Base-by-base conservation (phyloP, 2,329 filamentous ascomycete genomes). In the Hypoxylon sp. region DNA sequence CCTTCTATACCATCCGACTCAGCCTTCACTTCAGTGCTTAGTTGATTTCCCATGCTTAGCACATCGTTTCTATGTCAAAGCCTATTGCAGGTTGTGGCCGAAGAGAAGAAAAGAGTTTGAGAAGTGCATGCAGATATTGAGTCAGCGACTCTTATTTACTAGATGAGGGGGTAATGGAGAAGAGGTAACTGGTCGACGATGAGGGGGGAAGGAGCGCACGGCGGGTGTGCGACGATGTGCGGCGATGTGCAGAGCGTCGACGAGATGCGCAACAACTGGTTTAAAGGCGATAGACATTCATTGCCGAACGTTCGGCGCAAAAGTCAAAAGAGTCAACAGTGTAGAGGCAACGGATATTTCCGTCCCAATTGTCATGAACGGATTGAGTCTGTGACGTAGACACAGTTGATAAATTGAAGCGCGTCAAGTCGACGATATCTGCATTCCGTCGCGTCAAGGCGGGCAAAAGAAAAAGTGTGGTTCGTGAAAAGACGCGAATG, bases 31-130 rank as follows among this genome's bases (percentile, higher is more conserved):
- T 54, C 34, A n/a, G n/a, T 61, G 30, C 61, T 67, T 45, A 16
- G 48, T 45, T 51, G 29, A 47, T 67, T 61, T 29, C 65, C 65
- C 65, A 67, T 67, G 43, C 37, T 61, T 37, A 52, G 27, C 3
- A 14, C 63, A 65, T 61, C 34, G 16, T 53, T 47, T 25, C 27
- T 41, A 21, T 16, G 7, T 41, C 16, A 21, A 19, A 19, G 37
- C 16, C 16, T 41, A 11, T n/a, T 14, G 37, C 16, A 41, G 14
- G 34, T 16, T 19, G 37, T 11, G 8, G 34, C 8, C n/a, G n/a
- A 21, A 19, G 37, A 11, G 16, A 19, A n/a, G 16, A 19, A 19
- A 9, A 19, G 16, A 16, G 3, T 41, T 19, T 1, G 16, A 8
- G 9, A n/a, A n/a, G 14, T 27, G 43, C 5, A n/a, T n/a, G 7